A percentile compares a stretch with the other conserved stretches of the same genome.
Evolutionary conservation across 2,329 filamentous ascomycete species (phyloP).

Genomic region (Curvularia spicifera): DNA sequence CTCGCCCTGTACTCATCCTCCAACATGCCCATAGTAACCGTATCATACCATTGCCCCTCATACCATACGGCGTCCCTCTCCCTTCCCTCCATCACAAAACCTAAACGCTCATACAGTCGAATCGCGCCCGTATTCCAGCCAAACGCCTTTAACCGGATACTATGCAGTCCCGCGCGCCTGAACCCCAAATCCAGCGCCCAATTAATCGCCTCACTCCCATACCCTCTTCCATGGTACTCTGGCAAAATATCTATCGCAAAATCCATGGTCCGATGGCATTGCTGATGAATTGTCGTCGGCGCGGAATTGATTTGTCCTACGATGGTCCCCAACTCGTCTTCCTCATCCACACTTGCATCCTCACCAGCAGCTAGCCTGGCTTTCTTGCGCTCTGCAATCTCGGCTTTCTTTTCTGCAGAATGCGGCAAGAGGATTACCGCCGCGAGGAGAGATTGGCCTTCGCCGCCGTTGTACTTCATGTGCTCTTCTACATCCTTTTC

Average conservation of each 20-base stretch:
- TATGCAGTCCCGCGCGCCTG: not conserved
- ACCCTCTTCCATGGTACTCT: not conserved
- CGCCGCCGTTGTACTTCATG: not conserved
- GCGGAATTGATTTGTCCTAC: not conserved
- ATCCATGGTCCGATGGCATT: not conserved
- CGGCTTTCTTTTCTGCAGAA: not conserved
- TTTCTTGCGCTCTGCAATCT: not conserved
- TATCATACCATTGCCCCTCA: constrained; percentile 52
- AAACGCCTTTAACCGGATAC: not conserved
- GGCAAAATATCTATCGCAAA: not conserved
- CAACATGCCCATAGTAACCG: constrained; percentile 35
- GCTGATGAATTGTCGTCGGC: not conserved
- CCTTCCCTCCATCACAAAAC: constrained; percentile 55
- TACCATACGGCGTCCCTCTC: constrained; percentile 53
- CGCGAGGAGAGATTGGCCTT: not conserved
- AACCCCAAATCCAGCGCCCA: not conserved
- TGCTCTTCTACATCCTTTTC: not conserved
- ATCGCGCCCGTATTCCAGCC: constrained; percentile 54
- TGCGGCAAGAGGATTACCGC: not conserved
- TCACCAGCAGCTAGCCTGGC: not conserved
- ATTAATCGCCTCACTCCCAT: not conserved
- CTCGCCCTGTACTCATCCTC: constrained; percentile 35
- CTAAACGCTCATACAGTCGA: constrained; percentile 54
- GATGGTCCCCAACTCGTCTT: not conserved
- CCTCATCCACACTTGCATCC: not conserved